Base-by-base conservation (phyloP, 2,329 filamentous ascomycete genomes). In the Dothiorella sarmentorum region DNA sequence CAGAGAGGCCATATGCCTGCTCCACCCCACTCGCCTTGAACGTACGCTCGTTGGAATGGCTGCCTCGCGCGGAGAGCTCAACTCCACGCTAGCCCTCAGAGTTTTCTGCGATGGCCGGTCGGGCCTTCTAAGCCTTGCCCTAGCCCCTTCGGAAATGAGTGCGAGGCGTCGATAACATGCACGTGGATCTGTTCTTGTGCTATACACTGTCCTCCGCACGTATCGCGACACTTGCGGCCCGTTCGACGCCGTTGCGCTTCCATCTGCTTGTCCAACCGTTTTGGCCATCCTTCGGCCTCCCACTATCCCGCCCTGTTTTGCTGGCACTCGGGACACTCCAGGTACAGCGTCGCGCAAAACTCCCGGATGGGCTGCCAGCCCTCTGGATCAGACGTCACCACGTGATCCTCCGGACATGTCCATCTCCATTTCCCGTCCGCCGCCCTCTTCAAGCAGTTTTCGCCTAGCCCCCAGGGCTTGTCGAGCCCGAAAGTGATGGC, bases 391-490 rank as follows among this genome's bases (percentile, higher is more conserved):
- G 55, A 9, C 0, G 60, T 64, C 2, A 72, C 66, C 20, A n/a
- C 42, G 60, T 72, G 70, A 2, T 63, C 64, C 27, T 63, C 53
- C 5, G 43, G 56, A 49, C 72, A 74, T 55, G 61, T 67, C 72
- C 72, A 74, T 20, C 61, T 64, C 72, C 72, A 74, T 26, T 57
- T 52, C 0, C 64, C 67, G 24, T 63, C 62, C 4, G 60, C 61
- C 29, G 68, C 64, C 20, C 70, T 63, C 29, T 61, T 62, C 3
- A 73, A 58, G 15, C 66, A 67, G 45, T 74, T 73, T 61, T 73
- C 70, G 0, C 71, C 71, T 0, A 71, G 70, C 17, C 62, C 65
- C 69, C 70, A 73, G 2, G 66, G 68, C 52, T 74, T n/a, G n/a
- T n/a, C 71, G 3, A 74, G 60, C 9, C 63, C 64, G 45, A 74